Conservation (phyloP, 192 early-diverging fungal species). For the Coemansia sp. region DNA sequence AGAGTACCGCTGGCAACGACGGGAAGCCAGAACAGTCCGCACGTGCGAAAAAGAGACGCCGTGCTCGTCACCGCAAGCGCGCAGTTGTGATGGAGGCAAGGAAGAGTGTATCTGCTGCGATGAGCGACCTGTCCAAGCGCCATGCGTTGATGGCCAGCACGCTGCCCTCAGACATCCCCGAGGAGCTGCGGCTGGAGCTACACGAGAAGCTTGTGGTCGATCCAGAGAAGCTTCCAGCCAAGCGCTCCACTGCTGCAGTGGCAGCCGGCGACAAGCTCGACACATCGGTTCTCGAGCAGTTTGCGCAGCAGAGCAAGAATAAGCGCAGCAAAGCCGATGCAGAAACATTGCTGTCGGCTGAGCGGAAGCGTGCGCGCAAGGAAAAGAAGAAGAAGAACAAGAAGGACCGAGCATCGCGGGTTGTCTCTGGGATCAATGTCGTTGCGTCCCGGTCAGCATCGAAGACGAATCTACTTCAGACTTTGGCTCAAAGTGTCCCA, state of each 20-base stretch:
- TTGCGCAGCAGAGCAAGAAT: slow-evolving; percentile 26
- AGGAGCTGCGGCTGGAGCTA: slow-evolving; percentile 34
- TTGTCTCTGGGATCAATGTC: slow-evolving; percentile 49
- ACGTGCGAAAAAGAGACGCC: slow-evolving; percentile 29
- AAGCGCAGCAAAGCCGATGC: background rate
- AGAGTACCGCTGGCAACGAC: background rate
- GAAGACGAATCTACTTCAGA: slow-evolving; percentile 27
- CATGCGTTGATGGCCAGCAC: background rate
- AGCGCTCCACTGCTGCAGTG: background rate
- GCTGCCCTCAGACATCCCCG: slow-evolving; percentile 39
- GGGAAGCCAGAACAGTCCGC: background rate
- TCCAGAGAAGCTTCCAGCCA: background rate
- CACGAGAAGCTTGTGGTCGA: slow-evolving; percentile 1
- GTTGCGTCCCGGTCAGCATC: slow-evolving; percentile 30
- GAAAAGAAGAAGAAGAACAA: slow-evolving; percentile 10
- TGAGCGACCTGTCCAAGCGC: slow-evolving; percentile 23
- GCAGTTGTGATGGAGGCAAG: slow-evolving; percentile 13
- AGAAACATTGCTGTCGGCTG: background rate
- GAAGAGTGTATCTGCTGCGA: slow-evolving; percentile 5
- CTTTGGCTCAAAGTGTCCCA: slow-evolving; percentile 36
- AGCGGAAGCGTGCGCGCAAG: slow-evolving; percentile 7
- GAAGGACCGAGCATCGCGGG: slow-evolving; percentile 28
- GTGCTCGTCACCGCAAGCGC: slow-evolving; percentile 43
- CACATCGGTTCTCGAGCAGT: slow-evolving; percentile 37
- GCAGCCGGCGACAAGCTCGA: slow-evolving; percentile 24